Evolutionary conservation across 352 stramenopile genomes (phyloP).

Genomic region (Pythium brachiatum): DNA sequence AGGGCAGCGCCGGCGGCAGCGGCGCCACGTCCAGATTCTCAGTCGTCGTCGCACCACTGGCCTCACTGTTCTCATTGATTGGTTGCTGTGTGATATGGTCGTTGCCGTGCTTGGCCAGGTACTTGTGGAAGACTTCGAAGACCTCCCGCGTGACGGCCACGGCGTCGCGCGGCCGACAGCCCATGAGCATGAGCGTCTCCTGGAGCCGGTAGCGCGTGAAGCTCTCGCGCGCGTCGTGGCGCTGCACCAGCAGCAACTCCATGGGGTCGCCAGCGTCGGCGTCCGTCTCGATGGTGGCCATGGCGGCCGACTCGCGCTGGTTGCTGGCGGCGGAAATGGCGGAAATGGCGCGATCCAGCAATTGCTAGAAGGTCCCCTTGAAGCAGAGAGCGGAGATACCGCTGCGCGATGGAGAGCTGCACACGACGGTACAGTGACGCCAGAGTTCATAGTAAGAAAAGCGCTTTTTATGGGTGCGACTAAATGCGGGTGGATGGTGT

Average conservation of each 20-base stretch:
- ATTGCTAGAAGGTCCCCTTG: background rate
- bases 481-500: slow-evolving; percentile 1
- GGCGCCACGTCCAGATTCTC: slow-evolving; percentile 3
- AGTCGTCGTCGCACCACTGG: no score
- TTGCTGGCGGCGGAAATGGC: background rate
- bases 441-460: slow-evolving; percentile 3
- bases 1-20: slow-evolving; percentile 38
- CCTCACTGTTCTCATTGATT: background rate
- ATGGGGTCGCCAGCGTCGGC: slow-evolving; percentile 67
- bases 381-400: slow-evolving; percentile 3
- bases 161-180: slow-evolving; percentile 72
- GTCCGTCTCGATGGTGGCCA: slow-evolving; percentile 59
- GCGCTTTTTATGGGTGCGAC: background rate
- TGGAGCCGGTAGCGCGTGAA: slow-evolving; percentile 85
- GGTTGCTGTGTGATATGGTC: background rate
- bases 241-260: slow-evolving; percentile 68
- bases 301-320: slow-evolving; percentile 20
- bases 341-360: no score
- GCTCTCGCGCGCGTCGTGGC: slow-evolving; percentile 45
- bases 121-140: slow-evolving; percentile 60
- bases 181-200: slow-evolving; percentile 89
- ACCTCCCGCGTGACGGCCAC: slow-evolving; percentile 67
- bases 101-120: slow-evolving; percentile 30
- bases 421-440: background rate
- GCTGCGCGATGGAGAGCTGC: background rate